A percentile compares a stretch with the other conserved stretches of the same genome.
Evolutionary conservation across 768 basidiomycete species (phyloP).

Genomic region (Multifurca ochricompacta): DNA sequence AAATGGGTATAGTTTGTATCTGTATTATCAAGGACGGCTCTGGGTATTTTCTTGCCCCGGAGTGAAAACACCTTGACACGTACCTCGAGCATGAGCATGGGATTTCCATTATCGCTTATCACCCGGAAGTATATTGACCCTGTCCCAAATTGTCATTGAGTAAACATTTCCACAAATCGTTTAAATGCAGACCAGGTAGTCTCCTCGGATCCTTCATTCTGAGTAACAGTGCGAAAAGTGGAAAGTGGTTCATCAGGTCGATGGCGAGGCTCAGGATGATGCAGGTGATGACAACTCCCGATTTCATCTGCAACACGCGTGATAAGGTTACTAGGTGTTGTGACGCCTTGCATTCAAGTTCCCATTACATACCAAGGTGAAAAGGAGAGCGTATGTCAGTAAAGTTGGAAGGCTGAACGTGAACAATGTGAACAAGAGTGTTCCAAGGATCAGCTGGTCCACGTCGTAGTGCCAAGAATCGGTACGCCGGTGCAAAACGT

Average conservation of each 20-base stretch:
- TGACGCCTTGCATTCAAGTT: background rate
- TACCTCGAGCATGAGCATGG: constrained; percentile 15
- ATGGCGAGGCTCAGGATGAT: constrained; percentile 56
- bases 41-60: no score
- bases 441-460: constrained; percentile 92
- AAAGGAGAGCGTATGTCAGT: constrained; percentile 76
- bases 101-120: background rate
- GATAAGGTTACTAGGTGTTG: background rate
- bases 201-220: constrained; percentile 76
- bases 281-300: constrained; percentile 50
- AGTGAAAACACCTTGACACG: background rate
- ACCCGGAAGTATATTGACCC: constrained; percentile 13
- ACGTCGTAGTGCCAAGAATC: constrained; percentile 89
- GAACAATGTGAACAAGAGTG: constrained; percentile 76
- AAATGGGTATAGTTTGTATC: constrained; percentile 11
- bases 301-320: constrained; percentile 36
- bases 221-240: constrained; percentile 81
- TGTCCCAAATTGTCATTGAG: background rate
- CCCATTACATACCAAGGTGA: constrained; percentile 49
- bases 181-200: constrained; percentile 53
- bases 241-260: constrained; percentile 86
- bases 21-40: background rate
- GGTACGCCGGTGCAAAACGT: constrained; percentile 77
- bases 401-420: constrained; percentile 82
- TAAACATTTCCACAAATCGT: background rate